Evolutionary conservation across 2,329 filamentous ascomycete species (phyloP).

Genomic region (Neobulgaria alba): DNA sequence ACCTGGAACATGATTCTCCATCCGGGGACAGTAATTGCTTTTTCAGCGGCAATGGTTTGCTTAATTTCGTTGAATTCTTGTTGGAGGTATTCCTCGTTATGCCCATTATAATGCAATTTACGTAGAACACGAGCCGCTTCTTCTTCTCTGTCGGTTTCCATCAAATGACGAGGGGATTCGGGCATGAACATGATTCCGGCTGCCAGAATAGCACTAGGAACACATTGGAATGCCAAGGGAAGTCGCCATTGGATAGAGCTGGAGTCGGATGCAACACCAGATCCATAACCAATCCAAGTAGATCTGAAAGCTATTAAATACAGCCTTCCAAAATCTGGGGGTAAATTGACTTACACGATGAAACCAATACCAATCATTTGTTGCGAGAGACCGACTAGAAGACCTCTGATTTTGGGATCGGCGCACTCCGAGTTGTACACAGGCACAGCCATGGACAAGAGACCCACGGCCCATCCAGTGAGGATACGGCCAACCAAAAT

Average conservation of each 20-base stretch:
- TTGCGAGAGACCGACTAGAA: constrained; percentile 50
- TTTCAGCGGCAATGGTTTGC: constrained; percentile 52
- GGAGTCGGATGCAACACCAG: constrained; percentile 9
- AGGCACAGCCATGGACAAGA: constrained; percentile 55
- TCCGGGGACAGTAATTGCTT: constrained; percentile 41
- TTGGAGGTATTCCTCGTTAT: constrained; percentile 49
- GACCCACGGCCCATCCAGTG: constrained; percentile 49
- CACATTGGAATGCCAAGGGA: constrained; percentile 45
- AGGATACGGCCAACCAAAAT: constrained; percentile 51
- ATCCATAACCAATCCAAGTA: constrained; percentile 51
- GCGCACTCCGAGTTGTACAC: constrained; percentile 58
- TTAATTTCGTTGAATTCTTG: constrained; percentile 52
- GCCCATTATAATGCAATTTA: constrained; percentile 59
- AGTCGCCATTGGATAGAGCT: constrained; percentile 22
- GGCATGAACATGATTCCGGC: constrained; percentile 63
- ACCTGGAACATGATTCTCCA: constrained; percentile 51
- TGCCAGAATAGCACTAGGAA: constrained; percentile 54
- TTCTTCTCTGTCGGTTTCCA: constrained; percentile 59
- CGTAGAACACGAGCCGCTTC: constrained; percentile 60
- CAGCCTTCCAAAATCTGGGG: background rate
- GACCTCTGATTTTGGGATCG: constrained; percentile 53
- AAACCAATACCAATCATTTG: constrained; percentile 58
- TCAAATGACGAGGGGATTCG: constrained; percentile 65
- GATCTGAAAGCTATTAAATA: constrained; percentile 37
- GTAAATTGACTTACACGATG: constrained; percentile 23